phyloP scores from a whole-genome alignment of 306 rosid genomes.

The Trifolium pratense region DNA sequence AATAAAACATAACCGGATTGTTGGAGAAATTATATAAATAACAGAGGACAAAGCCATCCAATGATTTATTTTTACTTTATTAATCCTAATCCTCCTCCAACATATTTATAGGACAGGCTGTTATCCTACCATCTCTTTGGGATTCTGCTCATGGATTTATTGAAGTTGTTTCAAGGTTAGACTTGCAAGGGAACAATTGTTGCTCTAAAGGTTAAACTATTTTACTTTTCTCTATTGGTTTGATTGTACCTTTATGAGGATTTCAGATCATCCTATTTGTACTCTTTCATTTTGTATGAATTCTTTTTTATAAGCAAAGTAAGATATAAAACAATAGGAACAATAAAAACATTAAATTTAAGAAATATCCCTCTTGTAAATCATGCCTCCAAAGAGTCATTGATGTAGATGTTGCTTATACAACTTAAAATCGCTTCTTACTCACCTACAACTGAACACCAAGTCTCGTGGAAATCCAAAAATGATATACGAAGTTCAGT shows the following conservation, averaged over 20 bases:
- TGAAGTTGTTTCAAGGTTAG: not conserved
- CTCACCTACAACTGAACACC: not conserved
- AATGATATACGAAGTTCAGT: not conserved
- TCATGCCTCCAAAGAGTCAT: slow-evolving; percentile 6
- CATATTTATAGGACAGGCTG: slow-evolving; percentile 9
- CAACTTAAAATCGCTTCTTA: not conserved
- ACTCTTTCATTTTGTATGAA: slow-evolving; percentile 4
- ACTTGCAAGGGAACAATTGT: slow-evolving; percentile 1
- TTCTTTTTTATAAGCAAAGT: not conserved
- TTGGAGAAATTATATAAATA: not conserved
- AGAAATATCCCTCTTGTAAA: not conserved
- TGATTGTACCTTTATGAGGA: slow-evolving; percentile 4
- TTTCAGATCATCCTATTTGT: not conserved
- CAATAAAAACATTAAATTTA: not conserved
- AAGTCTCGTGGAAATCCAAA: not conserved
- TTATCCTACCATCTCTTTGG: not conserved
- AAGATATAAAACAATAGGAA: slow-evolving; percentile 11
- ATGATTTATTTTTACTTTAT: slow-evolving; percentile 17
- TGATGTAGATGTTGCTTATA: not conserved
- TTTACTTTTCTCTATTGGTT: not conserved
- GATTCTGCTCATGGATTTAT: slow-evolving; percentile 8
- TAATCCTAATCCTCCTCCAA: not conserved
- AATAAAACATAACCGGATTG: not conserved
- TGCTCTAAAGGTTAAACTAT: not conserved
- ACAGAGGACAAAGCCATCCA: not conserved